Evolutionary conservation across 768 basidiomycete species (phyloP), one percentile per base, ranked within the genome.

Genomic region (Panaeolus cyanescens): DNA sequence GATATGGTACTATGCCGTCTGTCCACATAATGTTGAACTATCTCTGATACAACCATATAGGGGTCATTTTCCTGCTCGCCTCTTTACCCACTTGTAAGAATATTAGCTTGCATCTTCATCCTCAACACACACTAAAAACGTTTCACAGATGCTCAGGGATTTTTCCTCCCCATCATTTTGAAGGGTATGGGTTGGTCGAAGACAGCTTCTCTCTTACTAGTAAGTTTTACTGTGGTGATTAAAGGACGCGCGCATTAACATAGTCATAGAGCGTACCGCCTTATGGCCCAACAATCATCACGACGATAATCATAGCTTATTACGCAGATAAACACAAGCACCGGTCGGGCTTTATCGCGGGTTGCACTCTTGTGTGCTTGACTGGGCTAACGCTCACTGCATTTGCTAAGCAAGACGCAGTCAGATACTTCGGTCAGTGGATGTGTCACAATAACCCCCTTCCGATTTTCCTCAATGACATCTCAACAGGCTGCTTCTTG

Each of bases 81-180:
- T 73, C 76, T n/a, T 70, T 82, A 67, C 81, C 80, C 17, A 75
- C 77, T 32, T 82, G 77, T 76, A 66, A 65, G 75, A 30, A 15
- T 36, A n/a, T n/a, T n/a, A n/a, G n/a, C n/a, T n/a, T n/a, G n/a
- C n/a, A n/a, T n/a, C n/a, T n/a, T n/a, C n/a, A n/a, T n/a, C n/a
- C n/a, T n/a, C n/a, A n/a, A n/a, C n/a, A n/a, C n/a, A n/a, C n/a
- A n/a, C n/a, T n/a, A n/a, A n/a, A n/a, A n/a, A n/a, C 19, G 9
- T 30, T n/a, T 36, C 17, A 32, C 58, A 79, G 77, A 76, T 65
- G 75, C 78, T 7, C 74, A 78, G 62, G 76, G 78, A 20, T 82
- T 80, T 68, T 84, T 83, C 67, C 73, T 80, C 56, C 75, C 81
- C 4, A 76, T 80, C 40, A 82, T 84, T 59, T 69, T 84, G 32